A percentile compares a stretch with the other conserved stretches of the same genome.
Conservation (phyloP, 371 early-diverging fungal genomes). For the Smittium culicis region DNA sequence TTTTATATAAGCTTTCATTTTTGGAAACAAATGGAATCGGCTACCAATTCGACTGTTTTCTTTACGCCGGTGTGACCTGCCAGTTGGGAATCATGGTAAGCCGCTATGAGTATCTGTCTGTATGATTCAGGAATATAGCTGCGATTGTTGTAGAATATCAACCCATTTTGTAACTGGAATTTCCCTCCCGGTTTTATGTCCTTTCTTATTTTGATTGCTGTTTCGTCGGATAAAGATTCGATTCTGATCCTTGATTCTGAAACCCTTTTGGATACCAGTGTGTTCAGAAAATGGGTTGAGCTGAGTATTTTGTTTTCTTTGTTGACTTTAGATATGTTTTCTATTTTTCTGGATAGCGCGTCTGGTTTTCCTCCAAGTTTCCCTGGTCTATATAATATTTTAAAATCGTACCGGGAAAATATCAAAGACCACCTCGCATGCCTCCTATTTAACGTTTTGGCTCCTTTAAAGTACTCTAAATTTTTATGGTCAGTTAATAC, state of each 20-base stretch:
- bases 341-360: slow-evolving; percentile 10
- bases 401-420: slow-evolving; percentile 11
- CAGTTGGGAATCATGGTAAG: no score
- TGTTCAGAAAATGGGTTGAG: slow-evolving; percentile 1
- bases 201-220: no score
- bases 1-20: not conserved
- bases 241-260: no score
- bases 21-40: slow-evolving; percentile 1
- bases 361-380: slow-evolving; percentile 8
- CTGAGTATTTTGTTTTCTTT: not conserved
- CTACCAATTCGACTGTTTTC: no score
- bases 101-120: no score
- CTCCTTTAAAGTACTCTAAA: slow-evolving; percentile 7
- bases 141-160: no score
- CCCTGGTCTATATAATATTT: slow-evolving; percentile 11
- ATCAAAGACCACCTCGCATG: slow-evolving; percentile 4
- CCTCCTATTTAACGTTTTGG: slow-evolving; percentile 2
- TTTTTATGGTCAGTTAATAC: slow-evolving; percentile 8
- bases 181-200: no score
- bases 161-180: no score
- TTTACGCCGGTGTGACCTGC: no score
- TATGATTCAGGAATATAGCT: no score
- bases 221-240: no score
- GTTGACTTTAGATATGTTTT: not conserved
- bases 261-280: no score